Base-by-base conservation (phyloP, 1,284 basidiomycete species). In the Papiliotrema flavescens region DNA sequence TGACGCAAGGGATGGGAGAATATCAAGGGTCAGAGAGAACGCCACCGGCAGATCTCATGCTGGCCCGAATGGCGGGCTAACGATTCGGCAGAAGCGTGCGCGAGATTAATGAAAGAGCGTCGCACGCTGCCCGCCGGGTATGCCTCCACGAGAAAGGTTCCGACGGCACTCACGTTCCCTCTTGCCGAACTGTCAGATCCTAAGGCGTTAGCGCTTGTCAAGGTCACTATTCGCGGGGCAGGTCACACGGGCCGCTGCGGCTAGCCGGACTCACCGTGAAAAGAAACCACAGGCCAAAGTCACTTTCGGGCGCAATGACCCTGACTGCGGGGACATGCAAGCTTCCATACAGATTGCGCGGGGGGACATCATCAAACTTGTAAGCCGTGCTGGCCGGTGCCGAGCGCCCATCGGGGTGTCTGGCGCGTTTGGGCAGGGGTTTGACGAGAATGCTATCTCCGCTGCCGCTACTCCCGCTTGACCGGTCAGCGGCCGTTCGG, bases 201-300 rank as follows among this genome's bases (percentile, higher is more conserved):
- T 75, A 48, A 9, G 19, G 19, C 32, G 14, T 43, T 26, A 50
- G 32, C 19, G 19, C 44, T 34, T 0, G 52, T 47, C 13, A 22
- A 19, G 23, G 17, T 34, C 44, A 28, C 14, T 4, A 22, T 28
- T 3, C 35, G 24, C 19, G 17, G 2, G 32, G 7, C 20, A 44
- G 28, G 19, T 26, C 24, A 26, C 49, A 34, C 32, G 14, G n/a
- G n/a, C n/a, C n/a, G n/a, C n/a, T n/a, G n/a, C n/a, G n/a, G n/a
- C n/a, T n/a, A n/a, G 28, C 28, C 24, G 26, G 9, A 63, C 70
- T 60, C 36, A 75, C 73, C 1, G 68, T 70, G 55, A 75, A 75
- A 2, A 73, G 44, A 47, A 75, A 75, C 73, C 73, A 75, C 5
- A 71, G 39, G 1, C 71, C 71, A 40, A 65, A 43, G 6, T 61